Evolutionary conservation across 1,284 basidiomycete genomes (phyloP).

Genomic region (Fomitopsis palustris): DNA sequence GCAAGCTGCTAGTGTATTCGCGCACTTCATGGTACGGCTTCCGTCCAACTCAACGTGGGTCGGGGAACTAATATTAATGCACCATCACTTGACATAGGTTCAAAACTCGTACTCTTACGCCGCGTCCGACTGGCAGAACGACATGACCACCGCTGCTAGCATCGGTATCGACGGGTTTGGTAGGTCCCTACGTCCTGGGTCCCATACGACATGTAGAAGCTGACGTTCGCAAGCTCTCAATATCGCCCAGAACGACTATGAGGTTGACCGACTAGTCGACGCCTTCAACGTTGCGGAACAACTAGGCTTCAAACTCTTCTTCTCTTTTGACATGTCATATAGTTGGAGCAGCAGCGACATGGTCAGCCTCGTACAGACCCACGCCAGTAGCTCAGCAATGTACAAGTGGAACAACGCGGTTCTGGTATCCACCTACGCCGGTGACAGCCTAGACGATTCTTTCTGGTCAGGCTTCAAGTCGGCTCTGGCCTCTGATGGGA

Average conservation of each 20-base stretch:
- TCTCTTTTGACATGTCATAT: conserved; percentile 31
- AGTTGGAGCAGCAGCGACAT: conserved; percentile 23
- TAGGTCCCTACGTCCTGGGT: background rate
- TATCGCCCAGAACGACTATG: conserved; percentile 17
- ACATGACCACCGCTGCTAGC: background rate
- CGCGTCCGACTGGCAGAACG: background rate
- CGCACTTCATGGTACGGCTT: background rate
- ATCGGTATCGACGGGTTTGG: background rate
- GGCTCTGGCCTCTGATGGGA: conserved; percentile 21
- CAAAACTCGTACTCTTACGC: conserved; percentile 1
- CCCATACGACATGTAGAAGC: background rate
- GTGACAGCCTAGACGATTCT: conserved; percentile 23
- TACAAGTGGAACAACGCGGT: conserved; percentile 26
- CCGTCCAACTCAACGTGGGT: too few relatives aligned
- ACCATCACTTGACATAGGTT: background rate
- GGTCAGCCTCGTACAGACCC: conserved; percentile 6
- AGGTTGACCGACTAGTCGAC: conserved; percentile 24
- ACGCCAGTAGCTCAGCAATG: conserved; percentile 23
- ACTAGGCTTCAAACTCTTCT: conserved; percentile 29
- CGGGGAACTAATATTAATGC: background rate
- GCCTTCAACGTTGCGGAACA: conserved; percentile 29
- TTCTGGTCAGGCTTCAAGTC: conserved; percentile 30
- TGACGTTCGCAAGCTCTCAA: background rate
- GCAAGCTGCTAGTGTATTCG: background rate
- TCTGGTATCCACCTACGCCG: conserved; percentile 31